phyloP scores from a whole-genome alignment of 495 filamentous ascomycete genomes.

The Lasiosphaeria hispida region DNA sequence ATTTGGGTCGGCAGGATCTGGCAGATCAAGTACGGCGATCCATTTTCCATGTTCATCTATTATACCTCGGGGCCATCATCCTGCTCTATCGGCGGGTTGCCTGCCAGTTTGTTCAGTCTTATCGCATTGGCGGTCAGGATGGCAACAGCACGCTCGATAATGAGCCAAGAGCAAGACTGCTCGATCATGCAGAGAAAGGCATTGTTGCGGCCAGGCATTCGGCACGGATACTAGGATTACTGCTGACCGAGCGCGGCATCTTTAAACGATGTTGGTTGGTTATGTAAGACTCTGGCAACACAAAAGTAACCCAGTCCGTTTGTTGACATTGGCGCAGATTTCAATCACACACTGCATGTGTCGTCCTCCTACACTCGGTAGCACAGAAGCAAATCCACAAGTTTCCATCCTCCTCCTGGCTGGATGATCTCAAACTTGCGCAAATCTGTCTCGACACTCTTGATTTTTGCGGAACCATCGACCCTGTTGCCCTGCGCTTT shows the following conservation, averaged over 20 bases:
- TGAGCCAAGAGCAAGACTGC: conserved; percentile 9
- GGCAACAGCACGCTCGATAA: not conserved
- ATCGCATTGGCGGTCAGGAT: not conserved
- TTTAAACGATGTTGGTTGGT: conserved; percentile 35
- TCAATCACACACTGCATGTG: conserved; percentile 32
- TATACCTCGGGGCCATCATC: conserved; percentile 34
- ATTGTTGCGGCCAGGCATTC: conserved; percentile 28
- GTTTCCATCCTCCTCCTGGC: conserved; percentile 19
- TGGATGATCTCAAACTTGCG: conserved; percentile 24
- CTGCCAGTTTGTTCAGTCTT: conserved; percentile 19
- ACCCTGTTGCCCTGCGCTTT: conserved; percentile 25
- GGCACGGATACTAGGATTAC: conserved; percentile 24
- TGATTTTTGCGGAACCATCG: conserved; percentile 22
- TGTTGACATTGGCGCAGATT: conserved; percentile 17
- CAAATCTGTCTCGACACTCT: conserved; percentile 26
- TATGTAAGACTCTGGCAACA: conserved; percentile 22
- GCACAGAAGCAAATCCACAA: conserved; percentile 31
- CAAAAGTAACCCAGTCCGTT: not conserved
- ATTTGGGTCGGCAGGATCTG: conserved; percentile 11
- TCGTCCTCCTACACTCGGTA: conserved; percentile 28
- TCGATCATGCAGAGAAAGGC: conserved; percentile 17
- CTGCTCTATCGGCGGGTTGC: conserved; percentile 34
- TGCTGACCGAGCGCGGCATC: conserved; percentile 26
- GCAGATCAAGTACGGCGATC: conserved; percentile 21
- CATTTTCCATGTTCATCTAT: conserved; percentile 32